Conservation (phyloP, 2,329 filamentous ascomycete species). For the Penicillium sp. region DNA sequence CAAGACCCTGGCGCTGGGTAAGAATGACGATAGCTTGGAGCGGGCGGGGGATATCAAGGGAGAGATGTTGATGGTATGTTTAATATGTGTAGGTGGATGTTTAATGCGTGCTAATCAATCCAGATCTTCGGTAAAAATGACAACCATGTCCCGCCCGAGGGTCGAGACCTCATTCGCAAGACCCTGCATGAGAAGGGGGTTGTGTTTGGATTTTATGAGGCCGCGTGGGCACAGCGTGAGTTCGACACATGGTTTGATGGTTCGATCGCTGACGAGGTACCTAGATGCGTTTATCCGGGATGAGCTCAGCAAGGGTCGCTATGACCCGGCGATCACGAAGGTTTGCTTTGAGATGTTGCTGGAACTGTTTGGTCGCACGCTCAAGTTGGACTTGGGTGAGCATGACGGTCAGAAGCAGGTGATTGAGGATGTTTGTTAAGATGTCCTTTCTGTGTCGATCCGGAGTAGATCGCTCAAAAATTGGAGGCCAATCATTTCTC, state of each 20-base stretch:
- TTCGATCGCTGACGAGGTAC: conserved; percentile 8
- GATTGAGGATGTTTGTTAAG: conserved; percentile 72
- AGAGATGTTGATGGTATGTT: conserved; percentile 70
- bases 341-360: conserved; percentile 89
- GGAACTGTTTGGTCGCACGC: conserved; percentile 76
- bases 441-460: background rate
- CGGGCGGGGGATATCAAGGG: conserved; percentile 69
- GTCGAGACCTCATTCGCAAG: conserved; percentile 79
- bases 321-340: conserved; percentile 83
- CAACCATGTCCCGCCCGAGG: conserved; percentile 81
- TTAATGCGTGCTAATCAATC: background rate
- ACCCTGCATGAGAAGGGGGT: conserved; percentile 76
- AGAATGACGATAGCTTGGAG: conserved; percentile 63
- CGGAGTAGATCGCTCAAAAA: background rate
- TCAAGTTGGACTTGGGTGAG: conserved; percentile 78
- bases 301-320: conserved; percentile 89
- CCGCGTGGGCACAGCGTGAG: conserved; percentile 84
- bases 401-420: conserved; percentile 62
- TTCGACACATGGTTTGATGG: conserved; percentile 17
- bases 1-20: conserved; percentile 70
- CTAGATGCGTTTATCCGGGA: conserved; percentile 86
- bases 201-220: conserved; percentile 81
- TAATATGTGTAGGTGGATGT: background rate
- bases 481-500: background rate
- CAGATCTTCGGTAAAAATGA: conserved; percentile 87